phyloP scores from a whole-genome alignment of 2,329 filamentous ascomycete genomes.

The Xylaria sp. region DNA sequence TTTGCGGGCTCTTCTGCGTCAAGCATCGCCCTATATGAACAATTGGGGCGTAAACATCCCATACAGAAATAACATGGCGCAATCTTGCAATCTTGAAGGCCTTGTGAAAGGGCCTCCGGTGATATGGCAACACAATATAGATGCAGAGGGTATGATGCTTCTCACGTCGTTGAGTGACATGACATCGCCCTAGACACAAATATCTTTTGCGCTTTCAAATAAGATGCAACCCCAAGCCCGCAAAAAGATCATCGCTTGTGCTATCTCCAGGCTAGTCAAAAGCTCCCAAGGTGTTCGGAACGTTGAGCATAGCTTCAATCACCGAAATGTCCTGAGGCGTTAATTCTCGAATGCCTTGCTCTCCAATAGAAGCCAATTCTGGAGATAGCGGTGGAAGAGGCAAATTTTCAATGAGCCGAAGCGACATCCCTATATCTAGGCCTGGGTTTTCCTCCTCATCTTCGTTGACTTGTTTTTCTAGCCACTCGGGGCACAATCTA shows the following conservation, averaged over 20 bases:
- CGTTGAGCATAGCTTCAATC: conserved; percentile 24
- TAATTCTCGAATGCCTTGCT: conserved; percentile 18
- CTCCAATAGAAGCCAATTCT: conserved; percentile 23
- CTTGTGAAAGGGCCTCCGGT: not conserved
- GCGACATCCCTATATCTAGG: conserved; percentile 26
- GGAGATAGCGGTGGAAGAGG: conserved; percentile 29
- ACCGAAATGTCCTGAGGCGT: conserved; percentile 27
- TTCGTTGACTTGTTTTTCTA: conserved; percentile 32
- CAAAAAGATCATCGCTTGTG: not conserved
- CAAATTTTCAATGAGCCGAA: conserved; percentile 24
- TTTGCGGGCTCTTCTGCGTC: conserved; percentile 6
- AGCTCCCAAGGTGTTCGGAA: not conserved
- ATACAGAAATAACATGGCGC: conserved; percentile 8
- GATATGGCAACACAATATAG: not conserved
- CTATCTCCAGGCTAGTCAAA: not conserved
- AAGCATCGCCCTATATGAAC: conserved; percentile 21
- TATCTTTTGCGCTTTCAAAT: not conserved
- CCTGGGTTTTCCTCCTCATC: conserved; percentile 23
- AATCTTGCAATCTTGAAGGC: not conserved
- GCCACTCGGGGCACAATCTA: conserved; percentile 28
- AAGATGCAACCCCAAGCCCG: not conserved
- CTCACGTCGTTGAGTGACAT: not conserved
- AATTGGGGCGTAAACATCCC: not conserved
- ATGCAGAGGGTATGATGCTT: not conserved
- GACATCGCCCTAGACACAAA: not conserved